Evolutionary conservation across 495 filamentous ascomycete genomes (phyloP), one percentile per base, ranked within the genome.

Genomic region (Lasiosphaeris hirsuta): DNA sequence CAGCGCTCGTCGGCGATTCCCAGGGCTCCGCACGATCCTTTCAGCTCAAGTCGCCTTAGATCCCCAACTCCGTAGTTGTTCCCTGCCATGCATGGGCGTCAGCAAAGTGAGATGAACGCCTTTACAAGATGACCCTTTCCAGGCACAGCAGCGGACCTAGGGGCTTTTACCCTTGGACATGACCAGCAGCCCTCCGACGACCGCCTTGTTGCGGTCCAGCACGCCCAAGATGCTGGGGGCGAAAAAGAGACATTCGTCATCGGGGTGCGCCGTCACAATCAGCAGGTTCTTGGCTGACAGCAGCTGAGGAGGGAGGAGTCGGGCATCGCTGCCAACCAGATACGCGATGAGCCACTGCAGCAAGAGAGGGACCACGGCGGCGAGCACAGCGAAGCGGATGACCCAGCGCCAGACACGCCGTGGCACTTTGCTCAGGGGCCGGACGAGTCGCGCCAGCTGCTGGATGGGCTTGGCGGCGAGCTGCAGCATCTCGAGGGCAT

Each of bases 191-290:
- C 67, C 63, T 1, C 72, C 71, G 7, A 54, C 69, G 10, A 66
- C 58, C 10, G 46, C 53, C 9, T 37, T 61, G 41, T 70, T 73
- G n/a, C 69, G 43, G 48, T 69, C 67, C 17, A 73, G 62, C n/a
- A 71, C 57, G n/a, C 71, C 67, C 33, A 76, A 41, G 8, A 75
- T 72, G 63, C 65, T 74, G 10, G 73, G 73, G 1, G 69, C 47
- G 51, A 76, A 76, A 54, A 76, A 76, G 11, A 76, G 63, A 39
- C 72, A 75, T 55, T 76, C 73, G 45, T 76, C 73, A 60, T 76
- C 73, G 5, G 73, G 73, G 59, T 76, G 73, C 1, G 73, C 73
- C 36, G 71, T 73, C 14, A 76, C 69, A 55, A 76, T 60, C 37
- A 76, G 47, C 1, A 73, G 62, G 57, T 71, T 76, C 40, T 65